Base-by-base conservation (phyloP, 2,329 filamentous ascomycete species). In the Ustulina deusta region DNA sequence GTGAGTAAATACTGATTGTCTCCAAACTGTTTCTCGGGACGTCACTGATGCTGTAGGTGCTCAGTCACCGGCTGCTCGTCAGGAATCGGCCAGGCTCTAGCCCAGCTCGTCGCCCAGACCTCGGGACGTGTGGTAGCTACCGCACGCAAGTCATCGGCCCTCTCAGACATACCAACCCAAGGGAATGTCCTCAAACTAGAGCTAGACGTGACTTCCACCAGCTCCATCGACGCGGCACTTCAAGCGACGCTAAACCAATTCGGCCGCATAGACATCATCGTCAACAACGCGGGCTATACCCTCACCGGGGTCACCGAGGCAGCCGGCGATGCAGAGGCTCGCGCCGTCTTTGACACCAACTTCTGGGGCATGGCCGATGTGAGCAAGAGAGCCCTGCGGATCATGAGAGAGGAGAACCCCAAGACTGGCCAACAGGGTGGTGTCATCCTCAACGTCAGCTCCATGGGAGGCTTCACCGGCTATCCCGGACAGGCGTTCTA, bases 361-460 rank as follows among this genome's bases (percentile, higher is more conserved):
- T 83, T 84, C 69, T n/a, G n/a, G 74, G 81, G 81, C 15, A 79
- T 79, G 6, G 80, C 79, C 0, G 73, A 79, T 15, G 74, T 84
- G 7, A 79, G 81, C 0, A 79, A 76, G 60, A 71, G 73, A n/a
- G 79, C 78, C 0, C 54, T 85, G 3, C 76, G 76, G 17, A 73
- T 80, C n/a, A n/a, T n/a, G n/a, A n/a, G n/a, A n/a, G 77, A 80
- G 44, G 69, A 72, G 51, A 81, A 78, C 27, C 62, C 58, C 40
- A 76, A 74, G 65, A 70, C 25, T 20, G 66, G 58, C 48, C 70
- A 69, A 36, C 72, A 73, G 52, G 86, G 86, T 2, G 87, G 86
- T 7, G 76, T 86, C 6, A 83, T 89, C 13, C 77, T 87, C 42
- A 85, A 89, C 66, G 76, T 89, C 44, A 86, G 84, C 5, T 87